Conservation (phyloP, 257 asterid genomes). For the Rhazya stricta region DNA sequence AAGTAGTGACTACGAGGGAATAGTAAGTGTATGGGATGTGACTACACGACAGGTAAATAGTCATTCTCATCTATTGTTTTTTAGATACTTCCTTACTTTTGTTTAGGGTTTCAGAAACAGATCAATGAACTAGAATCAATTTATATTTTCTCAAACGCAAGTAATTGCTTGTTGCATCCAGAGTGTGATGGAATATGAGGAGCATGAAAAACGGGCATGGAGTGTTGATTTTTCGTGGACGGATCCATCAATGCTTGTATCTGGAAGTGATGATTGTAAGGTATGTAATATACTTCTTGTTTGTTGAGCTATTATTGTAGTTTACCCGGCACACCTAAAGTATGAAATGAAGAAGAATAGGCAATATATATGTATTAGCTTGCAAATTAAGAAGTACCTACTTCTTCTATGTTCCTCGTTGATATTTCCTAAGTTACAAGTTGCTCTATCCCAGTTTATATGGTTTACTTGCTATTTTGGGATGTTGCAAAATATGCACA, state of each 20-base stretch:
- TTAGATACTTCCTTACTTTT: background rate
- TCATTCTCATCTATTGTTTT: background rate
- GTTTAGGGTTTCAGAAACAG: background rate
- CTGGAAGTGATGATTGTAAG: constrained; percentile 54
- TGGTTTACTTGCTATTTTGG: background rate
- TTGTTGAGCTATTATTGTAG: background rate
- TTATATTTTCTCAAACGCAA: background rate
- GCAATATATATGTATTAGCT: background rate
- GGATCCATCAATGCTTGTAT: constrained; percentile 50
- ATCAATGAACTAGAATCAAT: background rate
- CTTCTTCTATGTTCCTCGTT: background rate
- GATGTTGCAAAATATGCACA: too few relatives aligned
- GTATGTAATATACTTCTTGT: constrained; percentile 3
- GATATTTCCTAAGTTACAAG: background rate
- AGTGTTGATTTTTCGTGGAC: constrained; percentile 47
- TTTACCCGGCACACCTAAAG: background rate
- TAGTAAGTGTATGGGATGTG: constrained; percentile 50
- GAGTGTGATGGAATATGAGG: constrained; percentile 50
- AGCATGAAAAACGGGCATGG: constrained; percentile 53
- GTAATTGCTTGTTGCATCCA: constrained; percentile 14
- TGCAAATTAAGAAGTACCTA: background rate
- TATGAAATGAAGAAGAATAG: background rate
- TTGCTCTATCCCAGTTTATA: background rate
- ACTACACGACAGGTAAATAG: constrained; percentile 35
- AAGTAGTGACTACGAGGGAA: constrained; percentile 50